Base-by-base conservation (phyloP, 176 grass and related monocot genomes). In the Cymbopogon citratus region DNA sequence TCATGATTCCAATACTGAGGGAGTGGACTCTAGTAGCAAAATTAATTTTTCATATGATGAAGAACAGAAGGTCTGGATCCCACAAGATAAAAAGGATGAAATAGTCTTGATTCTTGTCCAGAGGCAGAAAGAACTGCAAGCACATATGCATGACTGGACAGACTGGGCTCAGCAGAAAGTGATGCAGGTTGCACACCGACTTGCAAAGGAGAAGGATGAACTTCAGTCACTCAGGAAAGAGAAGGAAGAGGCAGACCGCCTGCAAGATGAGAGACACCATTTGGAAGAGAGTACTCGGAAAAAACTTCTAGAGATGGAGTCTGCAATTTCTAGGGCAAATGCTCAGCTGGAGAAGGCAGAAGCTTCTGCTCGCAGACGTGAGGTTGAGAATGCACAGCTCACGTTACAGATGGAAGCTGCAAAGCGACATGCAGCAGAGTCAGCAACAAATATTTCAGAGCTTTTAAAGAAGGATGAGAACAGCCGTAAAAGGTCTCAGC, bases 101-200 rank as follows among this genome's bases (percentile, higher is more conserved):
- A 89, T 95, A 61, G 85, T 90, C 16, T 81, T 94, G 69, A 85
- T 88, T 52, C 85, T 99, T 81, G 85, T 99, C 72, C 86, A 90
- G 54, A 83, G 87, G 80, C 88, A 90, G 85, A 91, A 90, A 84
- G 89, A 95, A 57, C 74, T 99, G 45, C 93, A 95, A 81, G 83
- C 83, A 7, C 87, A 91, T 29, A 88, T 92, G 85, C 85, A 81
- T 75, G 87, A 91, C 75, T 99, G 96, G 92, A 91, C 85, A 64
- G 89, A 99, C 44, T 99, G 96, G 96, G 96, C 96, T 63, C 93
- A 95, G 74, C 83, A 93, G 62, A 99, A 99, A 74, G 96, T 99
- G 80, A 99, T 95, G 96, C 96, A 95, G 76, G 96, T 94, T 3
- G 81, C 96, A 3, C 87, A 85, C 13, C 90, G 96, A 80, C 85